Conservation (phyloP, 2,329 filamentous ascomycete genomes). For the Penicillium verrucosum region DNA sequence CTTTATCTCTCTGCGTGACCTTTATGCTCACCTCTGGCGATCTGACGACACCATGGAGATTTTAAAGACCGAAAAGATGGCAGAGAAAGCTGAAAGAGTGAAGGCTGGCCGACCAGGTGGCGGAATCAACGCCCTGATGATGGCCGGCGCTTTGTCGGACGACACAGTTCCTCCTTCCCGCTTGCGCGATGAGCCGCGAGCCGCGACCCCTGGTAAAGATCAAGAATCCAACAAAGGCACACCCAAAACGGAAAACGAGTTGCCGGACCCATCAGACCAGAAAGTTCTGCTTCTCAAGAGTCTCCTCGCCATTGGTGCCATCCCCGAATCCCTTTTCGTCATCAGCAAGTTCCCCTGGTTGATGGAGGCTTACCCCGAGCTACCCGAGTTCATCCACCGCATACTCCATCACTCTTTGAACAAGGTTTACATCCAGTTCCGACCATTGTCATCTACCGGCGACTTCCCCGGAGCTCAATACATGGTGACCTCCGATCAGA, state of each 20-base stretch:
- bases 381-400: slow-evolving; percentile 77
- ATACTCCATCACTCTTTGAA: slow-evolving; percentile 78
- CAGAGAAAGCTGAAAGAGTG: slow-evolving; percentile 77
- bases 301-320: slow-evolving; percentile 81
- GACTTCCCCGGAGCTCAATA: slow-evolving; percentile 50
- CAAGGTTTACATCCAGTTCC: slow-evolving; percentile 62
- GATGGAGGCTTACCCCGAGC: slow-evolving; percentile 75
- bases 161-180: slow-evolving; percentile 59
- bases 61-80: slow-evolving; percentile 65
- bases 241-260: slow-evolving; percentile 44
- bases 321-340: slow-evolving; percentile 90
- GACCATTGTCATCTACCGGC: slow-evolving; percentile 45
- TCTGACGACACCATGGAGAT: slow-evolving; percentile 76
- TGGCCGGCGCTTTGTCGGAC: slow-evolving; percentile 81
- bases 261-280: slow-evolving; percentile 76
- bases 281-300: slow-evolving; percentile 82
- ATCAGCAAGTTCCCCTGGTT: slow-evolving; percentile 92
- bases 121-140: slow-evolving; percentile 76
- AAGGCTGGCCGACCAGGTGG: slow-evolving; percentile 66
- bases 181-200: slow-evolving; percentile 53
- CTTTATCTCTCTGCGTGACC: slow-evolving; percentile 85
- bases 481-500: slow-evolving; percentile 60
- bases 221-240: slow-evolving; percentile 44
- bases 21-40: slow-evolving; percentile 90
- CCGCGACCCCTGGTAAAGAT: slow-evolving; percentile 55